Base-by-base conservation (phyloP, 441 rosid species). In the Arabidopsis lyrata region DNA sequence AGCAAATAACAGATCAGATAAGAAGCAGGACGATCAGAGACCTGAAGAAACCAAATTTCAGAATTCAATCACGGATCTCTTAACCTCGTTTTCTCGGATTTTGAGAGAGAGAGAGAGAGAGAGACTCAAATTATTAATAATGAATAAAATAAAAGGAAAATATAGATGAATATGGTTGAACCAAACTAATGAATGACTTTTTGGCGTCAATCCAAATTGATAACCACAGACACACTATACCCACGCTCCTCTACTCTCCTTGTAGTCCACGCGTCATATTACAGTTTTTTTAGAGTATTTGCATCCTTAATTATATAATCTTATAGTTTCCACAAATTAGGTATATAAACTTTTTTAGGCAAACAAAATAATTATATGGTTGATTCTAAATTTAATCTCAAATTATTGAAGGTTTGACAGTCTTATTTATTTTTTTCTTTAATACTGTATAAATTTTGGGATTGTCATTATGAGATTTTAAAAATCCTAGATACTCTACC, bases 181-280 rank as follows among this genome's bases (percentile, higher is more conserved):
- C 70, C 66, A 68, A 76, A 69, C 74, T 68, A 60, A 57, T 48
- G 18, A 45, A 27, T 66, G 53, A 67, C 55, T 59, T 67, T 68
- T 22, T 15, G 22, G 22, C 36, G 47, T 66, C 47, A n/a, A 13
- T 53, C 78, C 63, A 52, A 67, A 29, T 49, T 74, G 9, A 66
- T 58, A 64, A 74, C 52, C 77, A 73, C 70, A 53, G 41, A 24
- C 65, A 64, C 36, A 12, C 56, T 15, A 0, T 47, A 14, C 66
- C 2, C 53, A 57, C 77, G 72, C 66, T 38, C 54, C 53, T 48
- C 29, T 13, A 18, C 48, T 7, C 68, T 22, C 50, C 0, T 42
- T 66, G 31, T 20, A 5, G 0, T 49, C 29, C 64, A 75, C 73
- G 78, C 78, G 68, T 62, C 53, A 18, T 1, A 45, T 45, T 45